Evolutionary conservation across 257 asterid genomes (phyloP), one percentile per base, ranked within the genome.

Genomic region (Gynochthodes officinalis): DNA sequence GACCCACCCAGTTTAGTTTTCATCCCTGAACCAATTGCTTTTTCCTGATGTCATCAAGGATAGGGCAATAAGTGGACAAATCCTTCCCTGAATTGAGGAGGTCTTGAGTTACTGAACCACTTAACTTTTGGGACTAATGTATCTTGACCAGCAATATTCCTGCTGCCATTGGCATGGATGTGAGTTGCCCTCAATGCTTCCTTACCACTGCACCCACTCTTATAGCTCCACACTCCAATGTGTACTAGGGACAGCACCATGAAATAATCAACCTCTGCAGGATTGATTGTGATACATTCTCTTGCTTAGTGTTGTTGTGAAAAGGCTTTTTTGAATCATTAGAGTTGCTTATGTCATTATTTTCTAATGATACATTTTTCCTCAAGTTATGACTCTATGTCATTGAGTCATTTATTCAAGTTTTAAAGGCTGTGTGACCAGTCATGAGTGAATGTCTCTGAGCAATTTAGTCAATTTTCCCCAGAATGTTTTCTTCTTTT

Each of bases 191-290:
- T 37, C 27, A 21, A 21, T 63, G 18, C 7, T 37, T 7, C 44
- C 28, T 63, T 35, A 21, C 9, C 28, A 63, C 2, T 63, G 50
- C n/a, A 30, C 49, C n/a, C 68, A 19, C 40, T 63, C 68, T 37
- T 35, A 37, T 18, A 39, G 69, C 50, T n/a, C 68, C 69, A 64
- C 23, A 40, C 33, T 64, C 69, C 18, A 40, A 25, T n/a, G 69
- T 35, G 8, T 63, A 33, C 27, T 63, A 35, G 7, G 19, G 68
- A 63, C 46, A 7, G 32, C 43, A 61, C 27, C 50, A 37, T 37
- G 49, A 18, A 61, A 18, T 50, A 50, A 19, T 50, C 19, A 50
- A 50, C 57, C 15, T 19, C 57, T 6, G 8, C 4, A 5, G 60
- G 60, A 53, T n/a, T 14, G 30, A 63, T 14, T 18, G 10, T 37